Percentiles rank a stretch among this genome's conserved stretches.
These are phyloP conservation scores for Saccharomycopsis fibuligera DNA, from an alignment of 805 yeast species.

Conservation along the genomic window DNA sequence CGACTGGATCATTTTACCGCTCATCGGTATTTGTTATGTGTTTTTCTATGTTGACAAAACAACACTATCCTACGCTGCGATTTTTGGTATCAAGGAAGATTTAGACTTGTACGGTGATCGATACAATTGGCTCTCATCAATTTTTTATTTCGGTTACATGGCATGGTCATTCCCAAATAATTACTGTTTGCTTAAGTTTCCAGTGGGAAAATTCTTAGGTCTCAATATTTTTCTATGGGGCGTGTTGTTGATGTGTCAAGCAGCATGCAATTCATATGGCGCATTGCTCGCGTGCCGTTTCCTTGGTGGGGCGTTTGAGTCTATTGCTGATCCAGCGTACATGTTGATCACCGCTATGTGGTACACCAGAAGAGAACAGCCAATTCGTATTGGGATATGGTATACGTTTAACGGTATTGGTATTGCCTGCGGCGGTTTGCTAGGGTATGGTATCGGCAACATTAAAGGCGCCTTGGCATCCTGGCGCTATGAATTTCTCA, in stretches of 20 bases:
- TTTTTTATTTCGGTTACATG: constrained; percentile 37
- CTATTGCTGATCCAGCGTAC: constrained; percentile 27
- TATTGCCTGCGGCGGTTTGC: constrained; percentile 25
- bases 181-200: constrained; percentile 30
- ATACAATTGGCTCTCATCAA: constrained; percentile 36
- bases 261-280: constrained; percentile 34
- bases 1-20: constrained; percentile 34
- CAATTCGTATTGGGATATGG: constrained; percentile 32
- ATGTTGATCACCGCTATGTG: constrained; percentile 31
- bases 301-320: constrained; percentile 27
- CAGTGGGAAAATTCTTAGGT: constrained; percentile 33
- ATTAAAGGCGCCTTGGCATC: constrained; percentile 24
- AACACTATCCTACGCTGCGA: constrained; percentile 38
- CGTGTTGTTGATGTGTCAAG: constrained; percentile 30
- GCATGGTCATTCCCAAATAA: constrained; percentile 37
- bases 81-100: constrained; percentile 38
- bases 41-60: constrained; percentile 39
- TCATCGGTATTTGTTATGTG: constrained; percentile 32
- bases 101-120: constrained; percentile 35
- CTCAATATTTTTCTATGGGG: constrained; percentile 33
- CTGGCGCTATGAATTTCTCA: constrained; percentile 24
- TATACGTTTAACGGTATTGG: constrained; percentile 30
- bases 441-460: constrained; percentile 27
- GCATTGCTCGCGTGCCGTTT: constrained; percentile 31
- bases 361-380: constrained; percentile 29